phyloP scores from a whole-genome alignment of 257 asterid species.

The Lantana camara region DNA sequence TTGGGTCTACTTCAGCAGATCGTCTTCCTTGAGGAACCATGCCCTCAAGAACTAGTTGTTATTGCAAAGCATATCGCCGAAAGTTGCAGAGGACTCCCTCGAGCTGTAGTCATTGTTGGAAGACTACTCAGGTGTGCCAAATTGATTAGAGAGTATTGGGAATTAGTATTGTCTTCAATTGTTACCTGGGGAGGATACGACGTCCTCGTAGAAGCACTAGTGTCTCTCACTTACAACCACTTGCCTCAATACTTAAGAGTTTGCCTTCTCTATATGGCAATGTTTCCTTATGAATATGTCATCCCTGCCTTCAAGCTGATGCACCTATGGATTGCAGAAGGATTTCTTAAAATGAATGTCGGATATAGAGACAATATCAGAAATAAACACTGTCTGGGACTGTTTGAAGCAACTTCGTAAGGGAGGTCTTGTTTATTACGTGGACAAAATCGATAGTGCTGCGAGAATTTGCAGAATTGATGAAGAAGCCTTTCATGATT shows the following conservation, averaged over 20 bases:
- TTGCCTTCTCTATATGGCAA: background rate
- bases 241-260: background rate
- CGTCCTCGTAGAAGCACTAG: too few relatives aligned
- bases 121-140: too few relatives aligned
- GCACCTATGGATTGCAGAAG: constrained; percentile 23
- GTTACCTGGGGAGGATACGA: too few relatives aligned
- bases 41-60: background rate
- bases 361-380: constrained; percentile 18
- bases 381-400: too few relatives aligned
- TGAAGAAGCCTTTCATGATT: constrained; percentile 1
- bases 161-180: too few relatives aligned
- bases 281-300: background rate
- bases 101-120: too few relatives aligned
- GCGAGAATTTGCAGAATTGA: background rate
- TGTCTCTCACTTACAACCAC: too few relatives aligned
- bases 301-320: constrained; percentile 18
- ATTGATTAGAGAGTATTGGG: too few relatives aligned
- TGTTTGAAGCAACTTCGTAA: constrained; percentile 20
- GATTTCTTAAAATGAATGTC: too few relatives aligned
- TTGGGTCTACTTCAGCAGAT: background rate
- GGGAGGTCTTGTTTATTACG: constrained; percentile 3
- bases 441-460: too few relatives aligned
- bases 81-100: too few relatives aligned
- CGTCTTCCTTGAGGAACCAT: background rate
- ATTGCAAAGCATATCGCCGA: background rate